Percentiles rank a stretch among this genome's conserved stretches.
These are phyloP conservation scores for Bothriochloa decipiens DNA, from an alignment of 176 grass and related monocot species.

Conservation along the genomic window DNA sequence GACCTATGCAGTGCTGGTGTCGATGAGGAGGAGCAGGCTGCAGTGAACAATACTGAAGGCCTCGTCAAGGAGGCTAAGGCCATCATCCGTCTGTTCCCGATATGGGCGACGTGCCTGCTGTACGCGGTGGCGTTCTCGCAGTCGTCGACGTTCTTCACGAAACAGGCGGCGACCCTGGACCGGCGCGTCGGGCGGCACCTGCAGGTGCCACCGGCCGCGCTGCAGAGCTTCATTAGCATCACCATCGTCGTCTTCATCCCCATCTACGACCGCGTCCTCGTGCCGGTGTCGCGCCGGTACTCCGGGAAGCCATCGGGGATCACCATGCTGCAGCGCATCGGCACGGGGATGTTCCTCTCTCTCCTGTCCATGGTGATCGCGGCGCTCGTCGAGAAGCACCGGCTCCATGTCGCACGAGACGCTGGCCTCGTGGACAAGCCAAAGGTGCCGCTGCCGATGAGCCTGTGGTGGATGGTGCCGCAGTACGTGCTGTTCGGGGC, in stretches of 20 bases:
- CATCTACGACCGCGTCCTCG: constrained; percentile 61
- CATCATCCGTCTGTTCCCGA: constrained; percentile 51
- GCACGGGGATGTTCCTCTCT: constrained; percentile 58
- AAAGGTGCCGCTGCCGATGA: constrained; percentile 50
- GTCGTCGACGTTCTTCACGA: constrained; percentile 66
- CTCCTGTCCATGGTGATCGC: constrained; percentile 58
- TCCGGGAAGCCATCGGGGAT: constrained; percentile 44
- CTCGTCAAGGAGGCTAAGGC: constrained; percentile 35
- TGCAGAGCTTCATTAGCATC: constrained; percentile 57
- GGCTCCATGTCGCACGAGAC: constrained; percentile 50
- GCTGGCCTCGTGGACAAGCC: constrained; percentile 47
- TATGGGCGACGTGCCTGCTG: constrained; percentile 66
- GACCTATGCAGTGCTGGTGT: not conserved
- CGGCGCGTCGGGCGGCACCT: constrained; percentile 35
- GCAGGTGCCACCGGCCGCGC: constrained; percentile 51
- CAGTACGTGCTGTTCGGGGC: constrained; percentile 61
- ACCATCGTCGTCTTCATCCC: constrained; percentile 48
- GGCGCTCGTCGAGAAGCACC: constrained; percentile 54
- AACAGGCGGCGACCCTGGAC: constrained; percentile 57
- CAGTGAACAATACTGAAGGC: not conserved
- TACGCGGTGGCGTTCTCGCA: constrained; percentile 61
- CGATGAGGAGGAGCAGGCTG: constrained; percentile 27
- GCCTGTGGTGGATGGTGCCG: constrained; percentile 84
- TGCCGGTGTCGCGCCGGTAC: constrained; percentile 47
- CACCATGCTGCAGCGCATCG: constrained; percentile 80